Evolutionary conservation across 1,284 basidiomycete genomes (phyloP).

Genomic region (Cryptococcus wingfieldii): DNA sequence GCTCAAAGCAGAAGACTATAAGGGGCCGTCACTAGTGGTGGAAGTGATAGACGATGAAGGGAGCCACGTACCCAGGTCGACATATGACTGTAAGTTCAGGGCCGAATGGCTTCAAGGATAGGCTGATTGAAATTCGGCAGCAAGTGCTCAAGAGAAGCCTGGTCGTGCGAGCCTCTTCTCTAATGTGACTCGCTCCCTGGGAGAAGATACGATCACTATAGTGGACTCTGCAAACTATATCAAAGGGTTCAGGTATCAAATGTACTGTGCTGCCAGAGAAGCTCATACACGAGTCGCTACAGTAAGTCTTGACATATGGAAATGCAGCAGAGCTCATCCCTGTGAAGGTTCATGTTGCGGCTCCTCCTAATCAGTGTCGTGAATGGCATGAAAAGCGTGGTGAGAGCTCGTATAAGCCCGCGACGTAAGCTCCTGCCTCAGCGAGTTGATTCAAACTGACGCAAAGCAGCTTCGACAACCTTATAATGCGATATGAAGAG

Average conservation of each 20-base stretch:
- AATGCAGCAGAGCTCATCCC: neutral
- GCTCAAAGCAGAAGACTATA: conserved; percentile 54
- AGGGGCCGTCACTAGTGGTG: conserved; percentile 58
- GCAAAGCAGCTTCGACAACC: conserved; percentile 72
- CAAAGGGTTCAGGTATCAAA: conserved; percentile 93
- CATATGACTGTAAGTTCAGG: conserved; percentile 66
- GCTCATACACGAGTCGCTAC: conserved; percentile 80
- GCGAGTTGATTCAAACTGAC: neutral
- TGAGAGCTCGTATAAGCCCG: conserved; percentile 57
- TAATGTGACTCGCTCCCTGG: conserved; percentile 71
- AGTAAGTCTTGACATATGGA: conserved; percentile 54
- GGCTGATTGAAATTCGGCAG: conserved; percentile 49
- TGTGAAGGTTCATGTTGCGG: conserved; percentile 59
- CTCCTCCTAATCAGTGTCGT: conserved; percentile 70
- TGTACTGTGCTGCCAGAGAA: conserved; percentile 93
- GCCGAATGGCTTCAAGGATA: neutral
- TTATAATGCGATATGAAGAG: conserved; percentile 87
- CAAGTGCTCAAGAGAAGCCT: conserved; percentile 78
- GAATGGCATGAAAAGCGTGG: conserved; percentile 63
- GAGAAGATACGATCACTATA: conserved; percentile 71
- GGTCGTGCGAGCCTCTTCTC: conserved; percentile 84
- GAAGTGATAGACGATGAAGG: conserved; percentile 72
- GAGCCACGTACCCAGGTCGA: conserved; percentile 61
- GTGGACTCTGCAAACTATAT: conserved; percentile 93
- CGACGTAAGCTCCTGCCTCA: conserved; percentile 60